These are phyloP conservation scores for sorghum (Sorghum bicolor) DNA, from an alignment of 176 grass and related monocot genomes.

Conservation along the genomic window DNA sequence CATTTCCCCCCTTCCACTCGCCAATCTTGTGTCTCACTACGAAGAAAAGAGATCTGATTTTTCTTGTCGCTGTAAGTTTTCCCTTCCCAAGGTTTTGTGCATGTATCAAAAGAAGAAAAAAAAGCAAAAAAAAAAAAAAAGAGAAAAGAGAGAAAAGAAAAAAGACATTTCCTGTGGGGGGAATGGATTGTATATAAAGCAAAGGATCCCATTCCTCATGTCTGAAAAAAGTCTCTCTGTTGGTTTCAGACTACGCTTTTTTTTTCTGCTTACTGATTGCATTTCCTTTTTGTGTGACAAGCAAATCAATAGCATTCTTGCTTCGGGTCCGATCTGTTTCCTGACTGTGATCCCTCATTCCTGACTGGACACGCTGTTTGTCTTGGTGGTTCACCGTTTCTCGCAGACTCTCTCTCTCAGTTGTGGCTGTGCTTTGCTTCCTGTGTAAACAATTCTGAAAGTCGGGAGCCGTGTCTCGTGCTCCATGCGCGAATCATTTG, in stretches of 20 bases:
- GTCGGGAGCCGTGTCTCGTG: neutral
- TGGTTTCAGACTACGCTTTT: conserved; percentile 7
- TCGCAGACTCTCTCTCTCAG: neutral
- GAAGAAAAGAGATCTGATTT: conserved; percentile 22
- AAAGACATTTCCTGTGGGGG: conserved; percentile 36
- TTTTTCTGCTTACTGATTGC: conserved; percentile 8
- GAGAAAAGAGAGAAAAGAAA: neutral
- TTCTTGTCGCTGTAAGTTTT: conserved; percentile 26
- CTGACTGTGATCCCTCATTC: neutral
- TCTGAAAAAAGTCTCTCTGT: conserved; percentile 2
- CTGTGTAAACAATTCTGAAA: neutral
- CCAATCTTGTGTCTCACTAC: conserved; percentile 24
- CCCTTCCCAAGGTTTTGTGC: conserved; percentile 30
- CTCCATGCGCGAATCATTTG: neutral
- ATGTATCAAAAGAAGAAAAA: conserved; percentile 26
- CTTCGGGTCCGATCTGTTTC: neutral
- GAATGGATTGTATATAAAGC: conserved; percentile 61
- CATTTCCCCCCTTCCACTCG: neutral
- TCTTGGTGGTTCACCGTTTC: neutral
- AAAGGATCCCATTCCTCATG: conserved; percentile 44
- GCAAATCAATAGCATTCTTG: neutral
- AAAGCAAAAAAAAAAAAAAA: neutral
- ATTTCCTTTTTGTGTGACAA: conserved; percentile 4
- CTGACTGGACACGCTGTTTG: neutral
- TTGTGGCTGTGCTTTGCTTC: conserved; percentile 3